Conservation (phyloP, 2,329 filamentous ascomycete species). For the Fonsecaea monophora region DNA sequence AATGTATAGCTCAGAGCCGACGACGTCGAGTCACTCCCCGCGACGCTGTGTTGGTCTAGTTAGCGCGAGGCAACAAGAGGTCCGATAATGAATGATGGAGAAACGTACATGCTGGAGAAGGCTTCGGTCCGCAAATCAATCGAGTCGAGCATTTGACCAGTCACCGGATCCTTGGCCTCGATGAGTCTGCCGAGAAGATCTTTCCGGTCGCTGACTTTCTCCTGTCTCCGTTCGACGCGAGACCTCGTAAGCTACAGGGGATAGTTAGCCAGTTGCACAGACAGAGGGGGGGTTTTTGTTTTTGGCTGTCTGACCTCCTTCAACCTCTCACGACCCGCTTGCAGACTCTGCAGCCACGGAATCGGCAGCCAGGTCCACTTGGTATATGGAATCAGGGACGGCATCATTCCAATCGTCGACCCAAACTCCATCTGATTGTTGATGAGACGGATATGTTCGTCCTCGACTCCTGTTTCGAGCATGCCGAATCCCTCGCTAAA, state of each 20-base stretch:
- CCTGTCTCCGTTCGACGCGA: slow-evolving; percentile 14
- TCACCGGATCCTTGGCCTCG: slow-evolving; percentile 12
- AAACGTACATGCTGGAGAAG: background rate
- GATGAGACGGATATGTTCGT: slow-evolving; percentile 16
- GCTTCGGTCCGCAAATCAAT: background rate
- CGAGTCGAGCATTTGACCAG: background rate
- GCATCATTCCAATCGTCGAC: slow-evolving; percentile 17
- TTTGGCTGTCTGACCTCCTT: background rate
- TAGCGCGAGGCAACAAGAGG: no score
- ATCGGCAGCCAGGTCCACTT: slow-evolving; percentile 12
- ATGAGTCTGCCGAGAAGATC: slow-evolving; percentile 15
- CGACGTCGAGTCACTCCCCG: background rate
- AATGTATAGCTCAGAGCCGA: slow-evolving; percentile 11
- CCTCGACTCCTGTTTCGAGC: slow-evolving; percentile 1
- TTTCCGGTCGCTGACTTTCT: slow-evolving; percentile 18
- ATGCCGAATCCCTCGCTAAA: slow-evolving; percentile 3
- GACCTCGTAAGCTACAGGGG: slow-evolving; percentile 11
- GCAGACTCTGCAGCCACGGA: slow-evolving; percentile 8
- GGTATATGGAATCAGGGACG: slow-evolving; percentile 13
- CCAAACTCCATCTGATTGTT: slow-evolving; percentile 17
- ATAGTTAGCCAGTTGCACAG: background rate
- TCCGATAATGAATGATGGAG: background rate
- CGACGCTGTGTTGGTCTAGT: no score
- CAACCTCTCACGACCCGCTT: slow-evolving; percentile 3
- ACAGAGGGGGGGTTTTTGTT: no score